Evolutionary conservation across 2,329 filamentous ascomycete genomes (phyloP).

Genomic region (Apiospora koreana): DNA sequence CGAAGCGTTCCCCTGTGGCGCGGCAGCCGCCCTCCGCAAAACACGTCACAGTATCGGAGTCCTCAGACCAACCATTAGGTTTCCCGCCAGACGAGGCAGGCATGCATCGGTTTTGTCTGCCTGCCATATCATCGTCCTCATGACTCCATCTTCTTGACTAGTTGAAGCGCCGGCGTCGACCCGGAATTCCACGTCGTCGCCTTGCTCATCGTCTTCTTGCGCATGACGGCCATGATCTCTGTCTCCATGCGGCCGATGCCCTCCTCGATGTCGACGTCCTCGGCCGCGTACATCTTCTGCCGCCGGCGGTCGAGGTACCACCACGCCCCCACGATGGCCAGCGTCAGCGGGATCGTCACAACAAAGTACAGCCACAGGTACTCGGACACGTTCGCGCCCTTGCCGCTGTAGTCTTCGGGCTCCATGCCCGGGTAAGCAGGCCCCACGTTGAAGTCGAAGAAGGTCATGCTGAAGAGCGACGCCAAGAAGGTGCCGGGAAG

Average conservation of each 20-base stretch:
- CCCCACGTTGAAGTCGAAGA: conserved; percentile 60
- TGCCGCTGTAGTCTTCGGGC: conserved; percentile 25
- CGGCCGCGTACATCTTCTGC: conserved; percentile 47
- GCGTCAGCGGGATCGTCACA: conserved; percentile 59
- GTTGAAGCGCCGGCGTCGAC: not conserved
- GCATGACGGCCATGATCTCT: conserved; percentile 57
- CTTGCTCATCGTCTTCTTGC: conserved; percentile 59
- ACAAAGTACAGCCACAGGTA: conserved; percentile 65
- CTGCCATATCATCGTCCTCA: not conserved
- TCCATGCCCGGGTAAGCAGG: conserved; percentile 14
- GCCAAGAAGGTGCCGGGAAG: conserved; percentile 63
- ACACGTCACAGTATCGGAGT: not conserved
- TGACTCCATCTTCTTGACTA: not conserved
- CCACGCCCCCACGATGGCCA: conserved; percentile 57
- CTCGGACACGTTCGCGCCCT: conserved; percentile 46
- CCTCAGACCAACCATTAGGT: not conserved
- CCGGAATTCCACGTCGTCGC: conserved; percentile 53
- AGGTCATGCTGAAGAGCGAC: conserved; percentile 67
- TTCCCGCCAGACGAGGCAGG: not conserved
- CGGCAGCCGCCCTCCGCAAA: no score
- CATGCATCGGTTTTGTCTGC: no score
- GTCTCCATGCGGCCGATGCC: conserved; percentile 59
- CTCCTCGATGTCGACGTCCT: conserved; percentile 54
- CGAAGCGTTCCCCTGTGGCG: no score
- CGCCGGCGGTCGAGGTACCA: conserved; percentile 53